phyloP scores from a whole-genome alignment of 768 basidiomycete genomes.

The Serendipita indica region DNA sequence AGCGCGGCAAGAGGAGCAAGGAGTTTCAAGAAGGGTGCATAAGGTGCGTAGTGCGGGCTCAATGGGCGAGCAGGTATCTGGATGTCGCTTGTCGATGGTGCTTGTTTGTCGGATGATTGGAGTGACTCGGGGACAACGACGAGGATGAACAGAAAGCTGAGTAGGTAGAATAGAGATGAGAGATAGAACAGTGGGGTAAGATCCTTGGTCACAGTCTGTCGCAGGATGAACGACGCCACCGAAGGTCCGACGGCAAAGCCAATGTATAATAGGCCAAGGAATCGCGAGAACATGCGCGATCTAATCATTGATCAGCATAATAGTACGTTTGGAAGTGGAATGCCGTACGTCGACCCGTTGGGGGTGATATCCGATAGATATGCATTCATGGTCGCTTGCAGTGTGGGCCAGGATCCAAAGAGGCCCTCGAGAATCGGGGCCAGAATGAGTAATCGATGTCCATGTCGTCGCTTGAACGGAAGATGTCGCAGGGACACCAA shows the following conservation, averaged over 20 bases:
- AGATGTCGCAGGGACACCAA: slow-evolving; percentile 57
- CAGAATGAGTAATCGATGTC: slow-evolving; percentile 57
- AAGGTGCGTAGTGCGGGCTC: slow-evolving; percentile 21
- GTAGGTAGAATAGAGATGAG: slow-evolving; percentile 28
- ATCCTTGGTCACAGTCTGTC: slow-evolving; percentile 28
- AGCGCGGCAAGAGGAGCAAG: slow-evolving; percentile 8
- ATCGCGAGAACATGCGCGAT: slow-evolving; percentile 39
- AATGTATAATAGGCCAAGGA: slow-evolving; percentile 61
- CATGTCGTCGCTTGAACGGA: slow-evolving; percentile 43
- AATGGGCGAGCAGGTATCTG: slow-evolving; percentile 19
- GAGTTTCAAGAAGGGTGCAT: slow-evolving; percentile 11
- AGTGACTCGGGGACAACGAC: slow-evolving; percentile 40
- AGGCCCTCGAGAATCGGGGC: slow-evolving; percentile 70
- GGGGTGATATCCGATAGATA: slow-evolving; percentile 69
- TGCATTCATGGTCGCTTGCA: slow-evolving; percentile 46
- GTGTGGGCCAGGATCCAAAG: slow-evolving; percentile 62
- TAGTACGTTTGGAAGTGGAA: not conserved
- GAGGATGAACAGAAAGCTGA: slow-evolving; percentile 43
- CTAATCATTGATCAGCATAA: slow-evolving; percentile 18
- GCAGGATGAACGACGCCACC: slow-evolving; percentile 37
- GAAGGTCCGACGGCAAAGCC: slow-evolving; percentile 70
- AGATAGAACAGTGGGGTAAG: slow-evolving; percentile 40
- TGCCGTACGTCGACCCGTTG: slow-evolving; percentile 40
- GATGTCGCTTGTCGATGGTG: slow-evolving; percentile 12
- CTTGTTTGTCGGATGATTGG: slow-evolving; percentile 17